phyloP scores from a whole-genome alignment of 169 alveolate species.

The Neospora caninum region DNA sequence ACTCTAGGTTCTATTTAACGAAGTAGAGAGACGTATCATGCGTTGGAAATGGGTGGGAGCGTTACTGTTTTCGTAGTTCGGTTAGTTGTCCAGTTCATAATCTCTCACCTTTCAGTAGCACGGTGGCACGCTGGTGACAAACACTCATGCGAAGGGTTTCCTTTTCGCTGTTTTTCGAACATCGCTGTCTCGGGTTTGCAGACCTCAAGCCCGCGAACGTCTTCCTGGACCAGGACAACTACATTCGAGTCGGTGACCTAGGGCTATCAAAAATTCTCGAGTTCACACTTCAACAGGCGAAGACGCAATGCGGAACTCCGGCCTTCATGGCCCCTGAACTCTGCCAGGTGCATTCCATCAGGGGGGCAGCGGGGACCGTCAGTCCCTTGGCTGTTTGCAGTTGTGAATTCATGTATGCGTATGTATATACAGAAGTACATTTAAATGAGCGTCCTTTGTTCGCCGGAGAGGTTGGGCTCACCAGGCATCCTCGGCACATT shows the following conservation, averaged over 20 bases:
- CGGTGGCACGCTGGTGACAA: neutral
- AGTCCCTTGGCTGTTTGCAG: no score
- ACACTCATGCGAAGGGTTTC: neutral
- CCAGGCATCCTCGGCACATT: no score
- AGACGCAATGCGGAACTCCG: conserved; percentile 99
- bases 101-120: neutral
- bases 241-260: conserved; percentile 92
- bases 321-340: conserved; percentile 99
- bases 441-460: no score
- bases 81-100: neutral
- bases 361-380: no score
- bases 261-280: conserved; percentile 94
- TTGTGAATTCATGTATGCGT: no score
- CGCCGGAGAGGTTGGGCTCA: no score
- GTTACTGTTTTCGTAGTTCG: no score
- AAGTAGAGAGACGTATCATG: no score
- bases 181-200: conserved; percentile 8
- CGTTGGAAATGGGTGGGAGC: no score
- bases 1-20: no score
- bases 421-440: no score
- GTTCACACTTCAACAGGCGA: conserved; percentile 94
- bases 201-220: conserved; percentile 91
- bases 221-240: conserved; percentile 86
- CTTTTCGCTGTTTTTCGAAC: neutral
- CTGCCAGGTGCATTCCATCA: conserved; percentile 74